A percentile compares a stretch with the other conserved stretches of the same genome.
Evolutionary conservation across 306 rosid genomes (phyloP).

Genomic region (Cajanus cajan): DNA sequence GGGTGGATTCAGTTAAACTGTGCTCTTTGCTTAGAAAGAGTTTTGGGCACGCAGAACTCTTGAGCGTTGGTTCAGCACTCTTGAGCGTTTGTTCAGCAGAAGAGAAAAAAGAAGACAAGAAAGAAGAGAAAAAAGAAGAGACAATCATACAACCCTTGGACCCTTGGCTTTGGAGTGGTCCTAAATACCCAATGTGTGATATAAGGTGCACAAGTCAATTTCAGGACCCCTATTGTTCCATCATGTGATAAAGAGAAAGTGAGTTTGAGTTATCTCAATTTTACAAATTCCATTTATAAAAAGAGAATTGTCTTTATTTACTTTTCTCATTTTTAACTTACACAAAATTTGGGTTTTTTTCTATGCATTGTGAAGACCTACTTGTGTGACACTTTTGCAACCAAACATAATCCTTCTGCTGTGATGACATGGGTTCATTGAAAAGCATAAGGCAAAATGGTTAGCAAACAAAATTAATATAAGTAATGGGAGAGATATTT

Average conservation of each 20-base stretch:
- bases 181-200: neutral
- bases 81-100: conserved; percentile 37
- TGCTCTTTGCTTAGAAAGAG: conserved; percentile 40
- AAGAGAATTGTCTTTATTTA: too few relatives aligned
- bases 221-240: conserved; percentile 25
- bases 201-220: neutral
- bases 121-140: too few relatives aligned
- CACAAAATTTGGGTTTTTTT: neutral
- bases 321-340: too few relatives aligned
- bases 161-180: neutral
- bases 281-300: too few relatives aligned
- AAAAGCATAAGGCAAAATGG: too few relatives aligned
- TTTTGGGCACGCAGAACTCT: conserved; percentile 38
- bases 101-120: neutral
- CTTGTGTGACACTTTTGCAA: neutral
- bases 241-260: neutral
- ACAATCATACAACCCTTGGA: neutral
- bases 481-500: too few relatives aligned
- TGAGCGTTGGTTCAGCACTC: conserved; percentile 36
- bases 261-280: too few relatives aligned
- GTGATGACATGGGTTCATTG: too few relatives aligned
- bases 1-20: conserved; percentile 43
- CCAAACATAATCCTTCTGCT: neutral
- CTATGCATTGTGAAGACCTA: neutral
- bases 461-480: too few relatives aligned